phyloP scores from a whole-genome alignment of 371 early-diverging fungal species.

The Choanephora cucurbitarum region DNA sequence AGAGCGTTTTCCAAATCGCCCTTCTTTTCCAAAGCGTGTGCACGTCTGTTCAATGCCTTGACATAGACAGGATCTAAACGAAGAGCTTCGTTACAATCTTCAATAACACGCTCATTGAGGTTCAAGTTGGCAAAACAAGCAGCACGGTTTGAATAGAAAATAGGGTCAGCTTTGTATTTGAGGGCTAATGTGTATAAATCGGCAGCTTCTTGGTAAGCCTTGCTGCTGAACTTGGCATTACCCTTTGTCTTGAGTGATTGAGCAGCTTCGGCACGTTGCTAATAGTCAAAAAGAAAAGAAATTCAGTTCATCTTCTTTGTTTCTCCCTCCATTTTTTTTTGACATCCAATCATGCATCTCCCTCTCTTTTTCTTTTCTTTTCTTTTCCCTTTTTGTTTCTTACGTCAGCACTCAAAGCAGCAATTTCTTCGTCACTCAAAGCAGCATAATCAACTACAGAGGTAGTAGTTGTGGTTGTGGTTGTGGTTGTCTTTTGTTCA shows the following conservation, averaged over 20 bases:
- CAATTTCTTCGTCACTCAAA: constrained; percentile 64
- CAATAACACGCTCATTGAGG: constrained; percentile 71
- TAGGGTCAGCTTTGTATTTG: constrained; percentile 72
- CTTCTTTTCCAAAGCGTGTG: constrained; percentile 77
- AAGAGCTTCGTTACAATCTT: constrained; percentile 73
- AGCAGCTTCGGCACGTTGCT: constrained; percentile 69
- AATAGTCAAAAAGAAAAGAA: constrained; percentile 6
- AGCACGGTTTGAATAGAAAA: constrained; percentile 94
- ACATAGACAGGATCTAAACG: constrained; percentile 75
- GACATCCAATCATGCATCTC: neutral
- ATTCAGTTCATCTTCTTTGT: neutral
- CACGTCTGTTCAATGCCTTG: constrained; percentile 85
- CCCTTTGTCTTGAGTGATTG: constrained; percentile 83
- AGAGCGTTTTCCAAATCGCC: constrained; percentile 75
- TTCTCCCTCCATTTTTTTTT: neutral
- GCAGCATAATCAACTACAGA: constrained; percentile 43
- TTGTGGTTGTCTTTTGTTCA: constrained; percentile 11
- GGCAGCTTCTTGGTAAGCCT: constrained; percentile 85
- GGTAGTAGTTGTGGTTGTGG: constrained; percentile 19
- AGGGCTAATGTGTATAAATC: constrained; percentile 89
- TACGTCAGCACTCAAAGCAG: constrained; percentile 56
- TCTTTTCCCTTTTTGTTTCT: neutral
- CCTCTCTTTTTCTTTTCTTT: neutral
- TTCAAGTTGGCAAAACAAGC: constrained; percentile 84
- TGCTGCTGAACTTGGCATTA: constrained; percentile 82